Conservation (phyloP, 345 rosid species). For the Acer yangbiense region DNA sequence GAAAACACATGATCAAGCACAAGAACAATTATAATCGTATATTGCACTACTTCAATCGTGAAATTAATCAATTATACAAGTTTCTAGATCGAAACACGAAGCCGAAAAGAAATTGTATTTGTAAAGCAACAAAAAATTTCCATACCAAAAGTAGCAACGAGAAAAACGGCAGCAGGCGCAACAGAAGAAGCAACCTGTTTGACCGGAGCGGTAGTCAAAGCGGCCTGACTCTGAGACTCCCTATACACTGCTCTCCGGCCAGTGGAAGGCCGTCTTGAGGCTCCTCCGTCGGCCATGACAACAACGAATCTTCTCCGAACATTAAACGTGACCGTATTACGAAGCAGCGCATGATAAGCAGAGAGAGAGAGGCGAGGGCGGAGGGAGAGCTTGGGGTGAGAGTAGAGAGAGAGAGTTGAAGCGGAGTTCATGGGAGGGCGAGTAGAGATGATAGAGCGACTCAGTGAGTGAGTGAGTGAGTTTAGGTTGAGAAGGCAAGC, state of each 20-base stretch:
- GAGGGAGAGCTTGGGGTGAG: slow-evolving; percentile 47
- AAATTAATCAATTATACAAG: background rate
- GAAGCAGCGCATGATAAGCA: slow-evolving; percentile 22
- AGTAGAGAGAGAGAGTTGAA: slow-evolving; percentile 49
- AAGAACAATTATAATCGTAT: background rate
- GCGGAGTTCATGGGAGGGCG: slow-evolving; percentile 50
- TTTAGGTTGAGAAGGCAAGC: background rate
- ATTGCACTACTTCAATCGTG: background rate
- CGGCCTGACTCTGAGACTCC: slow-evolving; percentile 61
- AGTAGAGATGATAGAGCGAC: background rate
- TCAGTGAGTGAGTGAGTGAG: background rate
- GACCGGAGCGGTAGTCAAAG: slow-evolving; percentile 44
- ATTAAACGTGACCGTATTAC: slow-evolving; percentile 27
- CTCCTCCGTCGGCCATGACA: slow-evolving; percentile 50
- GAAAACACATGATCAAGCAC: background rate
- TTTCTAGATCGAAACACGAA: background rate
- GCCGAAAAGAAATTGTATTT: background rate
- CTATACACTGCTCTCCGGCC: slow-evolving; percentile 58
- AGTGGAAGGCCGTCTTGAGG: slow-evolving; percentile 34
- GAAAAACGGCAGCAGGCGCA: slow-evolving; percentile 60
- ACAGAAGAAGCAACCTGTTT: slow-evolving; percentile 62
- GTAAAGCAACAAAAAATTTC: slow-evolving; percentile 13
- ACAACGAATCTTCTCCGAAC: slow-evolving; percentile 38
- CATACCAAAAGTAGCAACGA: slow-evolving; percentile 73
- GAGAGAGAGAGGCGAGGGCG: slow-evolving; percentile 23